phyloP scores from a whole-genome alignment of 225 moss, liverwort and hornwort genomes.

The Bryoerythrophyllum caledonicum region DNA sequence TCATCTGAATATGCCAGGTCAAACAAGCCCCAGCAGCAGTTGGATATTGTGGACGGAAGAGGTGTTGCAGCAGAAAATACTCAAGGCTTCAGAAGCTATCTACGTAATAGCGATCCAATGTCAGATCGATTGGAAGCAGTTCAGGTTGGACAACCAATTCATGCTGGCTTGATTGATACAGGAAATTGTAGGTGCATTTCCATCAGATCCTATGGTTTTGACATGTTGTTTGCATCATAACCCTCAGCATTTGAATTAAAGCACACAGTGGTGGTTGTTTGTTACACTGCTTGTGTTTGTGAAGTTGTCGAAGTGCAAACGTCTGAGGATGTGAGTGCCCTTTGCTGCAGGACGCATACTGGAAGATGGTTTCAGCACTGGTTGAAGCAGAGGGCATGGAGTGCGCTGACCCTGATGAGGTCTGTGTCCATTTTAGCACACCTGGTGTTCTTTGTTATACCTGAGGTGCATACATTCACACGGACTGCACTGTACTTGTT shows the following conservation, averaged over 20 bases:
- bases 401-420: conserved; percentile 88
- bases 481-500: background rate
- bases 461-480: background rate
- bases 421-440: conserved; percentile 25
- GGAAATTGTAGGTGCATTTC: background rate
- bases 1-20: conserved; percentile 41
- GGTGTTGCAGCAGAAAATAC: conserved; percentile 4
- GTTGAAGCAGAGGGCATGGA: conserved; percentile 77
- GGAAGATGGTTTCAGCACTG: conserved; percentile 79
- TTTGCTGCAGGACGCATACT: conserved; percentile 78
- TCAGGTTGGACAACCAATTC: conserved; percentile 42
- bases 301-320: conserved; percentile 1
- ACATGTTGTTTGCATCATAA: background rate
- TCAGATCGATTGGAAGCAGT: conserved; percentile 42
- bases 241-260: background rate
- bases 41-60: conserved; percentile 10
- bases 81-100: conserved; percentile 37
- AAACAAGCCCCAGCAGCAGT: conserved; percentile 31
- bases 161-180: conserved; percentile 4
- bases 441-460: conserved; percentile 3
- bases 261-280: background rate
- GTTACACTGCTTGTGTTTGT: background rate
- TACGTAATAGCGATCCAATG: conserved; percentile 34
- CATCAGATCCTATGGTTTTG: background rate
- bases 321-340: conserved; percentile 14